phyloP scores from a whole-genome alignment of 1,139 yeast genomes.

The Yamadazyma mexicana region DNA sequence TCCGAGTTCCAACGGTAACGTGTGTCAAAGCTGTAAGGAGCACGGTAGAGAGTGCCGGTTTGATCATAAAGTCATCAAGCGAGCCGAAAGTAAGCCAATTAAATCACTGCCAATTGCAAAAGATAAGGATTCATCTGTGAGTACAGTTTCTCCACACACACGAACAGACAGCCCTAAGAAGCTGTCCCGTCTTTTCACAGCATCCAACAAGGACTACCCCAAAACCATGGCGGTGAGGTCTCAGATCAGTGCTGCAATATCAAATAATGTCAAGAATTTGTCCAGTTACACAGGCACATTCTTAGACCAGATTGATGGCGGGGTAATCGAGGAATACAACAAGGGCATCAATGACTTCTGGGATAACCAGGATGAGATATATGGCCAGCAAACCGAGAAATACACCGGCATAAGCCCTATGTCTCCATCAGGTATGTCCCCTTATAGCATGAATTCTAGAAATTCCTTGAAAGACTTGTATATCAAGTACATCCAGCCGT shows the following conservation, averaged over 20 bases:
- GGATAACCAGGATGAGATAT: not conserved
- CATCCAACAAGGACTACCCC: conserved; percentile 1
- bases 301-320: conserved; percentile 16
- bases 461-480: conserved; percentile 13
- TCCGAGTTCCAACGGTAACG: conserved; percentile 7
- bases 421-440: not conserved
- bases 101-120: too few relatives aligned
- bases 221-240: not conserved
- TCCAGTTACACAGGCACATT: conserved; percentile 18
- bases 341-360: conserved; percentile 3
- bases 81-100: too few relatives aligned
- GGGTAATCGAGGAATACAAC: conserved; percentile 14
- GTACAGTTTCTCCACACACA: too few relatives aligned
- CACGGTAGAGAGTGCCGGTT: conserved; percentile 19
- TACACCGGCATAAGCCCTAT: not conserved
- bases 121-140: too few relatives aligned
- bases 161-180: not conserved
- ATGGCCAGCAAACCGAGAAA: not conserved
- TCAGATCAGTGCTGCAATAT: conserved; percentile 8
- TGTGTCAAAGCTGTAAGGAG: conserved; percentile 19
- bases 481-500: conserved; percentile 17
- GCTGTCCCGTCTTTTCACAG: not conserved
- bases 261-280: conserved; percentile 11
- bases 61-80: conserved; percentile 18
- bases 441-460: not conserved